Percentiles rank a stretch among this genome's conserved stretches.
These are phyloP conservation scores for Saitozyma sp. DNA, from an alignment of 768 basidiomycete genomes.

Conservation along the genomic window DNA sequence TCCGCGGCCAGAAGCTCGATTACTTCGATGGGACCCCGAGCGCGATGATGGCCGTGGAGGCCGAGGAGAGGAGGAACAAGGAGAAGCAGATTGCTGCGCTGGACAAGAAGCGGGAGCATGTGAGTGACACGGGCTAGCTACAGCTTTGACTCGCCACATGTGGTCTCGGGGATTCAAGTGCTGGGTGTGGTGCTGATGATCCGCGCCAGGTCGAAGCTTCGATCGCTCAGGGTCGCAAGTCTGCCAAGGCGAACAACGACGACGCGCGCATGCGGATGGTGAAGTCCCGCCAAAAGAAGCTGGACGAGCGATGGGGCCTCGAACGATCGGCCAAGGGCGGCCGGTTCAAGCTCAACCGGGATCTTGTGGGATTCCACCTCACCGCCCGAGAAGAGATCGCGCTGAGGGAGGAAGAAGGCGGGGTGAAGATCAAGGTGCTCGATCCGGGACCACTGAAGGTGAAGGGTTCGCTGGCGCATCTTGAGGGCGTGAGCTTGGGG, in stretches of 20 bases:
- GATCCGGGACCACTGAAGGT: constrained; percentile 46
- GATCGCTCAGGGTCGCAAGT: constrained; percentile 57
- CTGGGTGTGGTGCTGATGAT: neutral
- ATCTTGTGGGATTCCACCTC: constrained; percentile 56
- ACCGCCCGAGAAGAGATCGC: constrained; percentile 55
- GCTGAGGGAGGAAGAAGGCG: constrained; percentile 53
- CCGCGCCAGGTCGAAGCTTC: constrained; percentile 57
- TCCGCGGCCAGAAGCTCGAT: constrained; percentile 59
- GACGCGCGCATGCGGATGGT: constrained; percentile 59
- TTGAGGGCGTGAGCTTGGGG: constrained; percentile 54
- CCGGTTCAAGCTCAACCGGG: constrained; percentile 64
- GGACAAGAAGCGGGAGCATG: constrained; percentile 58
- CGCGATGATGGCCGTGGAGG: constrained; percentile 52
- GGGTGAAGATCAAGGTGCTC: constrained; percentile 54
- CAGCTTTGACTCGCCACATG: neutral
- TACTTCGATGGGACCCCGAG: constrained; percentile 60
- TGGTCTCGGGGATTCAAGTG: neutral
- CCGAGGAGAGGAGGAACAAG: constrained; percentile 55
- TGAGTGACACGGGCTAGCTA: constrained; percentile 17
- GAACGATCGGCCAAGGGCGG: constrained; percentile 57
- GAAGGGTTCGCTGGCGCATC: constrained; percentile 51
- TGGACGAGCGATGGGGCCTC: constrained; percentile 54
- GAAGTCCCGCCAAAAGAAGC: constrained; percentile 64
- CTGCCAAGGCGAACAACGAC: constrained; percentile 33
- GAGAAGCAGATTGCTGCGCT: constrained; percentile 54